Base-by-base conservation (phyloP, 2,329 filamentous ascomycete genomes). In the Alternaria infectoria region DNA sequence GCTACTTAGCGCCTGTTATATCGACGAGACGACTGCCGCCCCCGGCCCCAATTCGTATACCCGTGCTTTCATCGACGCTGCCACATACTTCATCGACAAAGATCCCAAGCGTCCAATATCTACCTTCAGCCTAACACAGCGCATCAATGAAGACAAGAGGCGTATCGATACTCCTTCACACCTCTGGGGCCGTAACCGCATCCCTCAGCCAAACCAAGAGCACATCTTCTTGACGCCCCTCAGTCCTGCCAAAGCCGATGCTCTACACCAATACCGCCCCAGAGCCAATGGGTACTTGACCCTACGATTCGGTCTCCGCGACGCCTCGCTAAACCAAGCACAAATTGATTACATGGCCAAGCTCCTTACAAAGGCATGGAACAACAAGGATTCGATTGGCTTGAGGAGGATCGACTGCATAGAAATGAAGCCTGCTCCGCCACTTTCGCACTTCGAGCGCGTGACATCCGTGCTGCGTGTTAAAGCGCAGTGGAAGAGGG, bases 331-430 rank as follows among this genome's bases (percentile, higher is more conserved):
- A 12, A 73, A 69, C n/a, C 61, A 66, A 7, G 63, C 70, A 17
- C 75, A 79, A 21, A 78, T 80, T 13, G 73, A 78, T 25, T 73
- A 50, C 11, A 64, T 79, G 44, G 69, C 75, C 0, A 66, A 60
- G 25, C 69, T 71, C 6, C 62, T 80, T 6, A 62, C 73, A 3
- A 70, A 73, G 43, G 74, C 74, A 0, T 73, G 78, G 36, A 69
- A 66, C 54, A 75, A 76, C 19, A 76, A 75, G 52, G 36, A 61
- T 5, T 32, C 72, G 1, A 61, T 79, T 8, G 72, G 73, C 1
- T 17, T 78, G n/a, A 64, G 66, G n/a, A 67, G 68, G 11, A 73
- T 80, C 9, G 76, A 79, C 36, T 80, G 77, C 74, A 30, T 79
- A 5, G 69, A 67, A 2, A 67, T 79, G 50, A 69, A 71, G 51